phyloP scores from a whole-genome alignment of 345 rosid genomes.

The Citrus sp. region DNA sequence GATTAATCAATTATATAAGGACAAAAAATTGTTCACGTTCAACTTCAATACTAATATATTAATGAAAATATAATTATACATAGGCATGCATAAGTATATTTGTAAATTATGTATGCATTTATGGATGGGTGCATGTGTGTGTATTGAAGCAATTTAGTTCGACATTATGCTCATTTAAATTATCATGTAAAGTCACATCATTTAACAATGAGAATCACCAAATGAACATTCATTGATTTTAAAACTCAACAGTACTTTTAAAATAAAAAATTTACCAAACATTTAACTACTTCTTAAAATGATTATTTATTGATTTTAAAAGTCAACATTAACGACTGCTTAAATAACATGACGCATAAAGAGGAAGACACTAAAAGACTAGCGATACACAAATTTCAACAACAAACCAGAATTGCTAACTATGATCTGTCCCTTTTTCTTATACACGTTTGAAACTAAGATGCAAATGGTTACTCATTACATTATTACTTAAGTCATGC shows the following conservation, averaged over 20 bases:
- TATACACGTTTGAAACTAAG: no score
- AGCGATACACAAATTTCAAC: not conserved
- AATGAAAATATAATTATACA: no score
- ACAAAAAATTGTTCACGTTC: not conserved
- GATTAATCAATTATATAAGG: not conserved
- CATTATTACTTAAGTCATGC: not conserved
- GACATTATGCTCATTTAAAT: not conserved
- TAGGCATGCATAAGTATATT: not conserved
- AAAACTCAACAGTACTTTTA: no score
- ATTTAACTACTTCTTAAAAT: no score
- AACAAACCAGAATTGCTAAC: not conserved
- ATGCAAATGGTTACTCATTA: not conserved
- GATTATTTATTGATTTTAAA: no score
- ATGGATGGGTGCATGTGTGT: not conserved
- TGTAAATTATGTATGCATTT: not conserved
- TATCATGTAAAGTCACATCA: not conserved
- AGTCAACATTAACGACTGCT: not conserved
- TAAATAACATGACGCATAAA: not conserved
- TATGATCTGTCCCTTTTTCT: not conserved
- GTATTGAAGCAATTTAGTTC: not conserved
- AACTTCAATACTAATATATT: not conserved
- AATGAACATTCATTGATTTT: no score
- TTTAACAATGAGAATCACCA: not conserved
- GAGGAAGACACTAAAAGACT: not conserved
- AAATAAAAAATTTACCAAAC: no score